phyloP scores from a whole-genome alignment of 2,329 filamentous ascomycete species.

The Malbranchea zuffiana region DNA sequence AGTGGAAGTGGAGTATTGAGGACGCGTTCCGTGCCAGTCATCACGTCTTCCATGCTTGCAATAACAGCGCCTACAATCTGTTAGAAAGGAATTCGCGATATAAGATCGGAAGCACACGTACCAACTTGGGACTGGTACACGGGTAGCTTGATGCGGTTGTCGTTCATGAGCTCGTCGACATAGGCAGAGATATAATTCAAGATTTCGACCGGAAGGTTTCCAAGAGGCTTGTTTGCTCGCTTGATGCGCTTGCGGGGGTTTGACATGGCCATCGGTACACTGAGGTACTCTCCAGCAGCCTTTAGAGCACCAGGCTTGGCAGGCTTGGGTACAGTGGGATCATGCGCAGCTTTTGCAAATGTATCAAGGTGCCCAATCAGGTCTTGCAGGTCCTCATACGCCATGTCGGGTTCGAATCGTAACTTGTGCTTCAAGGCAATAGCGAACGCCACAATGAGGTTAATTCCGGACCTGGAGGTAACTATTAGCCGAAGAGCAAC shows the following conservation, averaged over 20 bases:
- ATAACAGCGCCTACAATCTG: constrained; percentile 45
- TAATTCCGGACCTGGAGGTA: constrained; percentile 50
- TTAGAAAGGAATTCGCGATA: background rate
- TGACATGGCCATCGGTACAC: constrained; percentile 62
- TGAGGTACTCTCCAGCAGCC: constrained; percentile 58
- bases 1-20: constrained; percentile 72
- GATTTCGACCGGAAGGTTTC: constrained; percentile 75
- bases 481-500: background rate
- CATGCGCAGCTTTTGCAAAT: constrained; percentile 53
- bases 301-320: constrained; percentile 48
- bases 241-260: constrained; percentile 73
- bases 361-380: constrained; percentile 64
- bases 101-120: constrained; percentile 12
- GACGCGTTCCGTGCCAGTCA: constrained; percentile 64
- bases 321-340: constrained; percentile 28
- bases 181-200: constrained; percentile 60
- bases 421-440: constrained; percentile 69
- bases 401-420: constrained; percentile 69
- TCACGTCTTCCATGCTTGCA: constrained; percentile 56
- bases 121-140: constrained; percentile 19
- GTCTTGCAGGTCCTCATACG: constrained; percentile 62
- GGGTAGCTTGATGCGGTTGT: constrained; percentile 22
- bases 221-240: constrained; percentile 58
- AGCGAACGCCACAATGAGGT: constrained; percentile 68
- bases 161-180: constrained; percentile 48